Conservation (phyloP, 208 protist genomes). For the Trypanosoma mega region DNA sequence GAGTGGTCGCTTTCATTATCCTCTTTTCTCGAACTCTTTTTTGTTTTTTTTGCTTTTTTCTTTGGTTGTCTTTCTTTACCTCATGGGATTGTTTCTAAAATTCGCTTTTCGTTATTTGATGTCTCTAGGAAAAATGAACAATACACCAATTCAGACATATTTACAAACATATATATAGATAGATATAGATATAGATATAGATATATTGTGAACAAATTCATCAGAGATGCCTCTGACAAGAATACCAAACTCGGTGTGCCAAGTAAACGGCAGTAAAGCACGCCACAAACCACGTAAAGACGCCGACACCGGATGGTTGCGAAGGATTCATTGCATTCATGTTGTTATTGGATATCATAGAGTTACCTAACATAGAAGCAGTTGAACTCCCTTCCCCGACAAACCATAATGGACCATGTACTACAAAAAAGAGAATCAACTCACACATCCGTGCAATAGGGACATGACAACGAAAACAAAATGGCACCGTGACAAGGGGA, state of each 20-base stretch:
- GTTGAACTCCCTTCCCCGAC: too few species aligned
- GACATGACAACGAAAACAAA: background rate
- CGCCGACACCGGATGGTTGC: background rate
- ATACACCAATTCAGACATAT: background rate
- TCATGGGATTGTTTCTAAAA: background rate
- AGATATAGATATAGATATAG: too few species aligned
- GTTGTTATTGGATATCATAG: background rate
- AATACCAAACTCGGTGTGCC: too few species aligned
- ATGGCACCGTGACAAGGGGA: slow-evolving; percentile 24
- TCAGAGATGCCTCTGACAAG: background rate
- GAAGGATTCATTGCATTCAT: background rate
- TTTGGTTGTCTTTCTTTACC: background rate
- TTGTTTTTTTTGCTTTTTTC: background rate
- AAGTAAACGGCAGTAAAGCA: slow-evolving; percentile 15
- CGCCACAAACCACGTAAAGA: slow-evolving; percentile 15
- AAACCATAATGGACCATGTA: too few species aligned
- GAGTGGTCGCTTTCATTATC: too few species aligned
- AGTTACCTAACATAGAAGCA: too few species aligned
- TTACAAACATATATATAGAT: too few species aligned
- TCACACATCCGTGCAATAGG: background rate
- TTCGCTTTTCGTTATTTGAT: background rate
- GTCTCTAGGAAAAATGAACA: slow-evolving; percentile 1
- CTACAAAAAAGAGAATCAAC: background rate
- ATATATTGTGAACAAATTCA: background rate
- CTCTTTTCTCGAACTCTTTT: too few species aligned